Base-by-base conservation (phyloP, 2,329 filamentous ascomycete species). In the Akanthomyces lecanii region DNA sequence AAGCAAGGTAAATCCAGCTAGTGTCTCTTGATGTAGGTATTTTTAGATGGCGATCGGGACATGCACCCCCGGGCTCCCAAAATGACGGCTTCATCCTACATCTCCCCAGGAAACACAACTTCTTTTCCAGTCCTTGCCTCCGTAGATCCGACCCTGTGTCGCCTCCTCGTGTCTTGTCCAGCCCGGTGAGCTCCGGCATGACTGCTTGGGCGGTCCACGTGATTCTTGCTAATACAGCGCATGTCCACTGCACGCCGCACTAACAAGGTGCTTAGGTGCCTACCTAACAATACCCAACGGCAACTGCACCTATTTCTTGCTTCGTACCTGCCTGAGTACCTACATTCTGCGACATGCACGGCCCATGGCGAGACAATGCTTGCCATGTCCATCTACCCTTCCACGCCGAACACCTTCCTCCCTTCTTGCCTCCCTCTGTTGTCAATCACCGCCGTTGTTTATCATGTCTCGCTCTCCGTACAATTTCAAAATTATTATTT, bases 181-280 rank as follows among this genome's bases (percentile, higher is more conserved):
- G 50, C 50, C 50, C 28, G 45, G 28, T 38, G 55, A 50, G 45
- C 33, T 14, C 40, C n/a, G 7, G n/a, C 38, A 28, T 21, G 18
- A 59, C 56, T 51, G 56, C 8, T 45, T 28, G 44, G 25, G 30
- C 7, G n/a, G 11, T 23, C 56, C 57, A 60, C 57, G 57, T 60
- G 57, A 60, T 60, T 44, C 36, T 3, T 7, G 25, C 21, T 11
- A 36, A 33, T 33, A 28, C 51, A 21, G 36, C 21, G 38, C 21
- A 30, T 51, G 25, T 25, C 28, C 52, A 25, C 23, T 11, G 23
- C 52, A 55, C 36, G 51, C 30, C 51, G 51, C 33, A 54, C 48
- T n/a, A 33, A n/a, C 48, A 11, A 33, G 25, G 14, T 40, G 38
- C 38, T 10, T 14, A 45, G 16, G 42, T n/a, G 21, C 33, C 33